Conservation (phyloP, 768 basidiomycete species). For the Mycena haematopus region DNA sequence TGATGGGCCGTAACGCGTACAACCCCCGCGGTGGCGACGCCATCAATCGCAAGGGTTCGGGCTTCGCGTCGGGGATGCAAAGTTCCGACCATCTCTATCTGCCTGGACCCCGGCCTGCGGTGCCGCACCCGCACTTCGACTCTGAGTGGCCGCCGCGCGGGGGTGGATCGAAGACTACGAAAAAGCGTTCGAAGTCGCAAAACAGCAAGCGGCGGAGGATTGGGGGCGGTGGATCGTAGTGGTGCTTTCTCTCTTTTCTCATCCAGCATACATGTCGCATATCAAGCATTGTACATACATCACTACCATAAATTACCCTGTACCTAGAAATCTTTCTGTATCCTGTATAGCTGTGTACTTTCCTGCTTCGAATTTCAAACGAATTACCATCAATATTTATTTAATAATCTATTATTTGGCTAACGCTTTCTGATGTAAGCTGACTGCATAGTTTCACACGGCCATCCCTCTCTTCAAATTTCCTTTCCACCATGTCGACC, state of each 20-base stretch:
- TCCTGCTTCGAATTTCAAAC: no score
- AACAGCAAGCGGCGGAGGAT: conserved; percentile 11
- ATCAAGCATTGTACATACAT: not conserved
- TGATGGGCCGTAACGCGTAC: conserved; percentile 15
- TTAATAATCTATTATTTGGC: not conserved
- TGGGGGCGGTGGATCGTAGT: not conserved
- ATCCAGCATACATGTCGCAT: not conserved
- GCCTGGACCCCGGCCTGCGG: not conserved
- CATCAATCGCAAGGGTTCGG: conserved; percentile 25
- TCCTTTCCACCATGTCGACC: conserved; percentile 66
- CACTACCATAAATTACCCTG: no score
- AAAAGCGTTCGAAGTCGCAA: not conserved
- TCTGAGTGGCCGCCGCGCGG: conserved; percentile 21
- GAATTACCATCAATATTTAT: not conserved
- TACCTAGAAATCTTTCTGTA: not conserved
- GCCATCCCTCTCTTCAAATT: conserved; percentile 5
- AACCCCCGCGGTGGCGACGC: not conserved
- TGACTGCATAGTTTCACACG: not conserved
- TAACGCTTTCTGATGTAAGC: not conserved
- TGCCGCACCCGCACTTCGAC: conserved; percentile 15
- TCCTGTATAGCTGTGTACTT: not conserved
- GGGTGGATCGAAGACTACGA: conserved; percentile 5
- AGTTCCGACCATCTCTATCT: not conserved
- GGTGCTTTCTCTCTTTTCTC: not conserved
- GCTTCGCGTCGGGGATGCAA: conserved; percentile 17